Evolutionary conservation across 1,284 basidiomycete genomes (phyloP), one percentile per base, ranked within the genome.

Genomic region (Leccinum solheimii): DNA sequence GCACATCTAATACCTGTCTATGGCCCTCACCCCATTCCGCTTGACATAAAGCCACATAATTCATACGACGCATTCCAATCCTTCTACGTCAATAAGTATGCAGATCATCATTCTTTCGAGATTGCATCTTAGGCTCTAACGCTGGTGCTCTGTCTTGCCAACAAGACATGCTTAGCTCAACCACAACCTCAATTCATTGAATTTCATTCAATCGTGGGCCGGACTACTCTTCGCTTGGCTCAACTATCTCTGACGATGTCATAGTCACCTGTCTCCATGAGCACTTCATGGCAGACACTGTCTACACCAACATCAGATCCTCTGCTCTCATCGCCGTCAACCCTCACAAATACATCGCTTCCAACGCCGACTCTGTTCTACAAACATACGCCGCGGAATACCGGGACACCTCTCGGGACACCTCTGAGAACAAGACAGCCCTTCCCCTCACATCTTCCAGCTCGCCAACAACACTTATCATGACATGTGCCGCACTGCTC

Each of bases 401-500:
- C 69, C 79, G 87, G 38, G 84, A 90, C 67, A 84, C 84, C 1
- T 79, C 80, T 3, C 21, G 21, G 40, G 84, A 90, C 67, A 84
- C 84, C 2, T 79, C 80, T 2, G 83, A 83, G 64, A 79, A 83
- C 66, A 83, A 79, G 69, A 72, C 80, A 57, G 69, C 69, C 5
- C 79, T 90, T 0, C 84, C 86, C 0, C 92, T 1, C 94, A 95
- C 72, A 88, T 98, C 59, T 98, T 97, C 76, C 88, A 94, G 65
- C 82, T 93, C 43, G 92, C 93, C 7, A 90, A 95, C 72, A 90
- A 92, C 78, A 90, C 94, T 11, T 98, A 97, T 79, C 98, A 95
- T 76, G 95, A 98, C 78, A 98, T 98, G 95, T 83, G 88, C 56
- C 82, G 97, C 67, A 98, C 96, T 0, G 86, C 87, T 1, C 94